phyloP scores from a whole-genome alignment of 257 asterid genomes.

The Solanum bulbocastanum region DNA sequence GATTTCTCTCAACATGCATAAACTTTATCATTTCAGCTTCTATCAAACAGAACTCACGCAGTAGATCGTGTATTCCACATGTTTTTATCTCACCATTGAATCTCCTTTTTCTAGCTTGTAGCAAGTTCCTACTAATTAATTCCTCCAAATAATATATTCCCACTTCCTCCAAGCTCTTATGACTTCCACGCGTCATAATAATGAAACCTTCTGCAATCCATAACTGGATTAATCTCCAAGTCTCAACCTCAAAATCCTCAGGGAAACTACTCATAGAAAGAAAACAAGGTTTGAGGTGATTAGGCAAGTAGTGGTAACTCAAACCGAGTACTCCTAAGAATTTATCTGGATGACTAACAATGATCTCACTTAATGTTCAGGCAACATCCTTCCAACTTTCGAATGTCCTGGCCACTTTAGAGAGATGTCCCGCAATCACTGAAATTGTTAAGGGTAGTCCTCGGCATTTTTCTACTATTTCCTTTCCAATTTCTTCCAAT shows the following conservation, averaged over 20 bases:
- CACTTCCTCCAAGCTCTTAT: not conserved
- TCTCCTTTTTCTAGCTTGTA: not conserved
- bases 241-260: not conserved
- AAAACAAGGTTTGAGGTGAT: not conserved
- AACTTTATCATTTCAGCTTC: not conserved
- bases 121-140: not conserved
- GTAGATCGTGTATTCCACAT: not conserved
- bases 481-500: no score
- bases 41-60: no score
- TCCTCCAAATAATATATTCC: not conserved
- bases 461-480: no score
- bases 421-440: not conserved
- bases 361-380: not conserved
- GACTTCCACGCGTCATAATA: not conserved
- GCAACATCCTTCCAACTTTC: not conserved
- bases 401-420: not conserved
- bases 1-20: not conserved
- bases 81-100: not conserved
- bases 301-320: conserved; percentile 1
- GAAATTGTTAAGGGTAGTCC: not conserved
- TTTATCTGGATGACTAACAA: not conserved
- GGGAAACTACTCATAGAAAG: not conserved
- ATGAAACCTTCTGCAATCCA: conserved; percentile 14
- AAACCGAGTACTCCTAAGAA: not conserved
- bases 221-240: not conserved